Conservation (phyloP, 208 protist species). For the Blastocrithidia nonstop region DNA sequence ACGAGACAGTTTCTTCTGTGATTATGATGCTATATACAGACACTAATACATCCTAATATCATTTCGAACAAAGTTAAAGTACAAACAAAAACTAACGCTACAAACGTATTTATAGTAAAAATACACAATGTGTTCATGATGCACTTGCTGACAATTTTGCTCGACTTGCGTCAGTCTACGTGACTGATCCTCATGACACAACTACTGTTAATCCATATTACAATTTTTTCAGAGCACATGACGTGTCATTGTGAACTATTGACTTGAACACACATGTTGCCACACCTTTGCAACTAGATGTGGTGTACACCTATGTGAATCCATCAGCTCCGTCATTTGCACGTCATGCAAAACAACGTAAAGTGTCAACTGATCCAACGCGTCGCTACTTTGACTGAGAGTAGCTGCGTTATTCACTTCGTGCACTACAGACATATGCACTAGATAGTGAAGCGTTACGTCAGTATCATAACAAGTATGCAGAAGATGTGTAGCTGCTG, state of each 20-base stretch:
- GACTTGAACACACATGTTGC: slow-evolving; percentile 9
- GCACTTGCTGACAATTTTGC: too few relatives aligned
- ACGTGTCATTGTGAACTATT: slow-evolving; percentile 25
- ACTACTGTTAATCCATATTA: slow-evolving; percentile 15
- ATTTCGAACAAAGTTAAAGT: too few relatives aligned
- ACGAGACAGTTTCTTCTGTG: too few relatives aligned
- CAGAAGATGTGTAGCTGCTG: slow-evolving; percentile 8
- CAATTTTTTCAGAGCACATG: slow-evolving; percentile 16
- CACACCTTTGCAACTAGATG: slow-evolving; percentile 20
- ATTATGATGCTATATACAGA: too few relatives aligned
- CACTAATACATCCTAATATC: too few relatives aligned
- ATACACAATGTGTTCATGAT: too few relatives aligned
- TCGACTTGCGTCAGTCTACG: too few relatives aligned
- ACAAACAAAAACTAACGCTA: too few relatives aligned
- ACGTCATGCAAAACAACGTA: slow-evolving; percentile 9
- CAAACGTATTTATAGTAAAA: too few relatives aligned
- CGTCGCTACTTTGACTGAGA: slow-evolving; percentile 30
- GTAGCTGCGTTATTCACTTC: slow-evolving; percentile 38
- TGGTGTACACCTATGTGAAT: slow-evolving; percentile 50
- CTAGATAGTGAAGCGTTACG: slow-evolving; percentile 9
- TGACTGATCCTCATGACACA: too few relatives aligned
- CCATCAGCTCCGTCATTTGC: slow-evolving; percentile 14
- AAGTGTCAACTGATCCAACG: slow-evolving; percentile 7
- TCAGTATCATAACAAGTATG: slow-evolving; percentile 10
- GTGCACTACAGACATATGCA: slow-evolving; percentile 12